phyloP scores from a whole-genome alignment of 2,329 filamentous ascomycete genomes.

The Fusarium miscanthi region DNA sequence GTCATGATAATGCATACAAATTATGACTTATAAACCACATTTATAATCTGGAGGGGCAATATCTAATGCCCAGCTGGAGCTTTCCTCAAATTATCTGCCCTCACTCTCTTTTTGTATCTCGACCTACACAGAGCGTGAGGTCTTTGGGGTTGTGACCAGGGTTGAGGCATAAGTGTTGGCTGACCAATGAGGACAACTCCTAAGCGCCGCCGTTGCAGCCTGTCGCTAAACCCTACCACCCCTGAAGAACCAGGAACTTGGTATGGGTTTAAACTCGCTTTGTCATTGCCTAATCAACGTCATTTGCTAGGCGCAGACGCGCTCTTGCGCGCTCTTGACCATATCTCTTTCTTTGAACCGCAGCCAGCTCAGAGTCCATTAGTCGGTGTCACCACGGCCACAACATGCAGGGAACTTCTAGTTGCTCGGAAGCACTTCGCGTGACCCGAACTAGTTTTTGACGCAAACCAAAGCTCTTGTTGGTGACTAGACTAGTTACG shows the following conservation, averaged over 20 bases:
- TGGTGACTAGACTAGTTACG: constrained; percentile 36
- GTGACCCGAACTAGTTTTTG: constrained; percentile 18
- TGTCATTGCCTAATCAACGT: constrained; percentile 28
- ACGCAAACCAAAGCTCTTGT: constrained; percentile 34
- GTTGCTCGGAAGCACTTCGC: constrained; percentile 1
- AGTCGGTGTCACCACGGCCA: constrained; percentile 16
- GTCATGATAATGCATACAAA: neutral
- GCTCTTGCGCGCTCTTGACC: constrained; percentile 19
- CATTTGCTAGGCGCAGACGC: constrained; percentile 24
- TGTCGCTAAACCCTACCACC: constrained; percentile 43
- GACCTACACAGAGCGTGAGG: constrained; percentile 8
- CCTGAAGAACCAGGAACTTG: constrained; percentile 33
- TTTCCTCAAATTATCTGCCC: neutral
- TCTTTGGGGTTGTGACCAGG: constrained; percentile 42
- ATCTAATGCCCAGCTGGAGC: neutral
- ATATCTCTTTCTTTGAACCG: neutral
- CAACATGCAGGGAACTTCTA: constrained; percentile 30
- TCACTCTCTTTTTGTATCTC: neutral
- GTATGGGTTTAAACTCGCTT: constrained; percentile 17
- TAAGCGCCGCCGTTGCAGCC: constrained; percentile 48
- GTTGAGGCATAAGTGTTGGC: constrained; percentile 25
- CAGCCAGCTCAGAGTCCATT: constrained; percentile 4
- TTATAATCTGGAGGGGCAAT: neutral
- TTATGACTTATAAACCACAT: neutral
- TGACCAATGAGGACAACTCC: constrained; percentile 43